Percentiles rank a stretch among this genome's conserved stretches.
phyloP scores from a whole-genome alignment of 805 yeast genomes.

The Saccharomycopsis vini region DNA sequence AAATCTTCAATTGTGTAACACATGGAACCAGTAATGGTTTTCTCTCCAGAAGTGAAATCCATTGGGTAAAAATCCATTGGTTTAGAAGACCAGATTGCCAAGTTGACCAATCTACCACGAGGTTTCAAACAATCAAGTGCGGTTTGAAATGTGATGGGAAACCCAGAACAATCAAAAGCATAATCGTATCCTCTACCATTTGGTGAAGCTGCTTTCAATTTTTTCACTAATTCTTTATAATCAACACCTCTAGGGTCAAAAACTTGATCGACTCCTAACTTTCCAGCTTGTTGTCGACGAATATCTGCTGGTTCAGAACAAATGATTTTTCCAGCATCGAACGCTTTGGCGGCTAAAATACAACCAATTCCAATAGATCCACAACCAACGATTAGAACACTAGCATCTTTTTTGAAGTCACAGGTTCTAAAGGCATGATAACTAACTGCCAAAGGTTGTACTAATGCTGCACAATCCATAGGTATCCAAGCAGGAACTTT shows the following conservation, averaged over 20 bases:
- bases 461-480: conserved; percentile 45
- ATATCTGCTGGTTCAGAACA: conserved; percentile 51
- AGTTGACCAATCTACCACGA: conserved; percentile 37
- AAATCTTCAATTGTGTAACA: conserved; percentile 38
- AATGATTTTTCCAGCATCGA: conserved; percentile 40
- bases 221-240: conserved; percentile 26
- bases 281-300: conserved; percentile 52
- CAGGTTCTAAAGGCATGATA: conserved; percentile 50
- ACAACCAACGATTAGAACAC: conserved; percentile 47
- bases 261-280: conserved; percentile 33
- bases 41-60: conserved; percentile 37
- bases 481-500: conserved; percentile 34
- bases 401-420: conserved; percentile 34
- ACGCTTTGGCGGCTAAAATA: conserved; percentile 44
- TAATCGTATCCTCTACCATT: conserved; percentile 39
- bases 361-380: conserved; percentile 59
- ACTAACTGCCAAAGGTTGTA: conserved; percentile 49
- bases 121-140: conserved; percentile 33
- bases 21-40: conserved; percentile 36
- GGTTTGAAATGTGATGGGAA: conserved; percentile 36
- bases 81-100: conserved; percentile 43
- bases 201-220: conserved; percentile 30
- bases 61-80: conserved; percentile 36
- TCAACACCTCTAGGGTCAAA: conserved; percentile 33
- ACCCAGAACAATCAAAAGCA: conserved; percentile 48